Conservation (phyloP, 257 asterid species). For the Fraxinus cuspidata region DNA sequence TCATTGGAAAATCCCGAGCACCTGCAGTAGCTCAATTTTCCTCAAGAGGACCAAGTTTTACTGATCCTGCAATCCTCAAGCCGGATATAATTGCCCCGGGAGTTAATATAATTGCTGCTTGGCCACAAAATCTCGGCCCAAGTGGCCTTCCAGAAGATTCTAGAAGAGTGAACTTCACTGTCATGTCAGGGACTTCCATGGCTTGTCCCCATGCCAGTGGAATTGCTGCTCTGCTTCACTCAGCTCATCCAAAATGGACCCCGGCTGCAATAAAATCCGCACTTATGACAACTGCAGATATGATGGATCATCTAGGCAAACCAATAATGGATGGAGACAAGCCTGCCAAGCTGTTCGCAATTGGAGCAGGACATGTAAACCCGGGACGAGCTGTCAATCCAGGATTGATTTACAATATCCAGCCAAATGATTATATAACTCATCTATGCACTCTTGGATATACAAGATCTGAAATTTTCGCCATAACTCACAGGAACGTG, state of each 20-base stretch:
- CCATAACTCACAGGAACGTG: constrained; percentile 78
- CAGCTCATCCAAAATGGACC: constrained; percentile 78
- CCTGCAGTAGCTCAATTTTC: constrained; percentile 91
- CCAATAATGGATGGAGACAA: constrained; percentile 74
- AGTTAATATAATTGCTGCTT: constrained; percentile 88
- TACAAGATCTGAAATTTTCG: constrained; percentile 60
- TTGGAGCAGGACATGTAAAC: constrained; percentile 87
- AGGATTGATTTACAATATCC: constrained; percentile 73
- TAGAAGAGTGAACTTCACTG: constrained; percentile 85
- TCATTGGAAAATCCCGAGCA: constrained; percentile 63
- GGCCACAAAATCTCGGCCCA: constrained; percentile 93
- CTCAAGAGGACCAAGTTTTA: constrained; percentile 82
- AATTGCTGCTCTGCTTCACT: constrained; percentile 67
- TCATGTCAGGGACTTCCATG: constrained; percentile 98
- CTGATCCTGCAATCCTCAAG: constrained; percentile 78
- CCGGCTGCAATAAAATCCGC: constrained; percentile 86
- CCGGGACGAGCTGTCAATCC: constrained; percentile 74
- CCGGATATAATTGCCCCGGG: constrained; percentile 95
- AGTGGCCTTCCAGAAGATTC: constrained; percentile 83
- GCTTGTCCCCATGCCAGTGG: constrained; percentile 93
- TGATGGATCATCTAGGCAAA: constrained; percentile 55
- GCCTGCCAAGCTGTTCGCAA: constrained; percentile 71
- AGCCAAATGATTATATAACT: constrained; percentile 57
- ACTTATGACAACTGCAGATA: constrained; percentile 82
- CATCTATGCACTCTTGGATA: constrained; percentile 76